Percentiles rank a stretch among this genome's conserved stretches.
phyloP scores from a whole-genome alignment of 1,284 basidiomycete species.

The Heterobasidion occidentale region DNA sequence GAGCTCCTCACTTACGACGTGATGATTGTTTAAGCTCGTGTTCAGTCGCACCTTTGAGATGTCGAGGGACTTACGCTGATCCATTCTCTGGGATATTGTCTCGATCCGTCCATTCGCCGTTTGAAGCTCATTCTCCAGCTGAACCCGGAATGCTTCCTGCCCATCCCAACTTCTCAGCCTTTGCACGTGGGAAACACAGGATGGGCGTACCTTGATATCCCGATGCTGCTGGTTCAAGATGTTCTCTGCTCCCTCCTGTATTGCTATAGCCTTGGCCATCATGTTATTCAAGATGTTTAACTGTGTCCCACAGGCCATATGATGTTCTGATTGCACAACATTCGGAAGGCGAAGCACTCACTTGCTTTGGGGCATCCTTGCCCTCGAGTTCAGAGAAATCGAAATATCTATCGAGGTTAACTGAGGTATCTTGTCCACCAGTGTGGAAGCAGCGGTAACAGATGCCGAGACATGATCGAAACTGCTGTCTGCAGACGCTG shows the following conservation, averaged over 20 bases:
- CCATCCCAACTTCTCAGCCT: constrained; percentile 9
- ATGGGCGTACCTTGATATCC: constrained; percentile 38
- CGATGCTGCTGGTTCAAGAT: constrained; percentile 52
- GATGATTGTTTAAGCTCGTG: neutral
- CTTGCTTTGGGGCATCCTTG: constrained; percentile 37
- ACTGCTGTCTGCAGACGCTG: neutral
- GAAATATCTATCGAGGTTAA: constrained; percentile 1
- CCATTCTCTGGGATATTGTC: constrained; percentile 55
- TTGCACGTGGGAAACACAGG: neutral
- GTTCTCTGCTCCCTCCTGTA: constrained; percentile 83
- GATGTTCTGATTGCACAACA: neutral
- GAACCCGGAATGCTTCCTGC: constrained; percentile 55
- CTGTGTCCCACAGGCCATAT: constrained; percentile 26
- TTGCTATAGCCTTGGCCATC: constrained; percentile 65
- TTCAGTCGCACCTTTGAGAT: neutral
- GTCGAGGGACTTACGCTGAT: constrained; percentile 38
- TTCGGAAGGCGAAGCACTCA: constrained; percentile 11
- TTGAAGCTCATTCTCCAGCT: constrained; percentile 73
- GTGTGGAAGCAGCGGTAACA: neutral
- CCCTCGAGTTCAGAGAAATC: constrained; percentile 36
- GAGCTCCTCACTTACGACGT: constrained; percentile 3
- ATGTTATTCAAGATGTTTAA: constrained; percentile 58
- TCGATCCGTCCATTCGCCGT: constrained; percentile 67
- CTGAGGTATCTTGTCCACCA: neutral
- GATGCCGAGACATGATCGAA: neutral